Evolutionary conservation across 2,329 filamentous ascomycete species (phyloP).

Genomic region (Arthrobotrys sphaeroides): DNA sequence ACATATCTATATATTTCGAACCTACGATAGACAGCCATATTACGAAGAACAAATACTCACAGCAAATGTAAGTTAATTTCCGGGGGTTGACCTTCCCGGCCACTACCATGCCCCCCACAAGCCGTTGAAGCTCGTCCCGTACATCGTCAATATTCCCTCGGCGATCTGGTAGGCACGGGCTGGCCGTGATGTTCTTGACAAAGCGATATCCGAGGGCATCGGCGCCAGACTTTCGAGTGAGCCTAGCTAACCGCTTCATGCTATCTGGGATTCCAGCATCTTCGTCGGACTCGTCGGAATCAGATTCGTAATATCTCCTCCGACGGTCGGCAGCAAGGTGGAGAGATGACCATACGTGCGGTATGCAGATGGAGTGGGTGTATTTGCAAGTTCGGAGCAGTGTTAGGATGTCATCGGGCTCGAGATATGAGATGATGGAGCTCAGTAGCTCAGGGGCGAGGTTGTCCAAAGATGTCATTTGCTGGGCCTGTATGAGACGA

Average conservation of each 20-base stretch:
- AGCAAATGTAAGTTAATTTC: neutral
- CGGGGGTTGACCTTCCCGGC: neutral
- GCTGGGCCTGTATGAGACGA: no score
- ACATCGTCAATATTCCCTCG: neutral
- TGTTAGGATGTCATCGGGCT: neutral
- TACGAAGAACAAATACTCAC: neutral
- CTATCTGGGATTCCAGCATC: no score
- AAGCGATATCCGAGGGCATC: neutral
- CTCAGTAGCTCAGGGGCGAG: neutral
- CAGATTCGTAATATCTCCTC: neutral
- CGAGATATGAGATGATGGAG: neutral
- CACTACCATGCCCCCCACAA: neutral
- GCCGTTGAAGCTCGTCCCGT: neutral
- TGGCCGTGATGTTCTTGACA: neutral
- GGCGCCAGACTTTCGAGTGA: neutral
- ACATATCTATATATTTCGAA: no score
- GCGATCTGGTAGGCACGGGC: neutral
- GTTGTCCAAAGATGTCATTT: neutral
- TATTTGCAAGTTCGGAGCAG: conserved; percentile 3
- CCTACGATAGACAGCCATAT: no score
- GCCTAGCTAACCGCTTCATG: neutral
- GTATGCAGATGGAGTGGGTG: neutral
- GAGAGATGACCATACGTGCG: neutral
- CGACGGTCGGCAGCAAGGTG: neutral
- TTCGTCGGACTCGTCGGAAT: neutral